Percentiles rank a stretch among this genome's conserved stretches.
phyloP scores from a whole-genome alignment of 2,329 filamentous ascomycete species.

The Salinomyces thailandicus region DNA sequence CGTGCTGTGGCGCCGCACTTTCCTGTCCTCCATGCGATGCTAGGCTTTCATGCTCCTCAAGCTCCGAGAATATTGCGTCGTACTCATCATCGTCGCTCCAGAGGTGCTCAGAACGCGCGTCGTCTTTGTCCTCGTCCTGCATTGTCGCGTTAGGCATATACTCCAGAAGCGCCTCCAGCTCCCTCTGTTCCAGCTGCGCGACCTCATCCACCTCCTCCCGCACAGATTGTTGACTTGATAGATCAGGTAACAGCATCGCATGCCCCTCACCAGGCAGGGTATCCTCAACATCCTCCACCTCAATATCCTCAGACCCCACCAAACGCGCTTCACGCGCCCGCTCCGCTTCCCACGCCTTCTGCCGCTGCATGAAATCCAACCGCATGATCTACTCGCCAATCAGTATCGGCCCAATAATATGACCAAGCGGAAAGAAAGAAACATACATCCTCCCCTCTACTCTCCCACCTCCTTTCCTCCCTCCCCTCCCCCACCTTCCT shows the following conservation, averaged over 20 bases:
- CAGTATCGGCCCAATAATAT: neutral
- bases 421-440: neutral
- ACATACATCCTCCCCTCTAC: conserved; percentile 37
- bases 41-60: conserved; percentile 40
- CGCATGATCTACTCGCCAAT: conserved; percentile 32
- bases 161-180: conserved; percentile 35
- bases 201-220: conserved; percentile 31
- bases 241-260: conserved; percentile 10
- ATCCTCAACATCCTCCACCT: conserved; percentile 14
- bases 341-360: conserved; percentile 36
- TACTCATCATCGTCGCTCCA: conserved; percentile 52
- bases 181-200: conserved; percentile 33
- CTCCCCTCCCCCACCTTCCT: conserved; percentile 42
- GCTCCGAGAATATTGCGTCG: conserved; percentile 54
- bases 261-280: conserved; percentile 9
- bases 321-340: conserved; percentile 32
- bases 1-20: neutral
- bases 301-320: conserved; percentile 8
- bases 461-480: conserved; percentile 37
- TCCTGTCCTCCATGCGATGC: conserved; percentile 5
- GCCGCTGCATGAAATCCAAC: conserved; percentile 35
- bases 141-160: conserved; percentile 27
- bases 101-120: conserved; percentile 18
- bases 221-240: conserved; percentile 10
- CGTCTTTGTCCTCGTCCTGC: conserved; percentile 22